Conservation (phyloP, 164 flowering plant species). For the Berberis thunbergii region DNA sequence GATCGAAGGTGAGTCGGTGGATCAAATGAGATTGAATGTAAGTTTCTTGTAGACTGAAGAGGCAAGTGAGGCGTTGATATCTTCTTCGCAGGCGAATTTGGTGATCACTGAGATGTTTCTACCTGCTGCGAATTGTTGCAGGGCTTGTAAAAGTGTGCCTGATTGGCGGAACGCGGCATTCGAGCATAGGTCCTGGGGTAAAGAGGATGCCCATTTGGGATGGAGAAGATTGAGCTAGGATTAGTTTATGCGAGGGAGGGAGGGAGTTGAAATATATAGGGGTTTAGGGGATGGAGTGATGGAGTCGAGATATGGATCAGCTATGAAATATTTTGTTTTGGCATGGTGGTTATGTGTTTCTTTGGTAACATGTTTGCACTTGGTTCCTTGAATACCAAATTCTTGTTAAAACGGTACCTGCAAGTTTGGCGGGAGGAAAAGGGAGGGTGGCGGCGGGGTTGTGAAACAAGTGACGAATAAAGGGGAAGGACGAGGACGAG, state of each 20-base stretch:
- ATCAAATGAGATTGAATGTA: conserved; percentile 85
- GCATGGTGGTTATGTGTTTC: too few species aligned
- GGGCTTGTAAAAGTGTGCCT: conserved; percentile 84
- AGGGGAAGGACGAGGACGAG: too few species aligned
- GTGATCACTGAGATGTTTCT: conserved; percentile 79
- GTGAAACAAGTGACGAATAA: too few species aligned
- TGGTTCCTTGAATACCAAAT: too few species aligned
- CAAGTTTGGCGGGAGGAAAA: too few species aligned
- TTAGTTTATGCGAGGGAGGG: background rate
- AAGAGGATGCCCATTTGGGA: conserved; percentile 75
- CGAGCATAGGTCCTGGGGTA: conserved; percentile 97
- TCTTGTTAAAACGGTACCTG: too few species aligned
- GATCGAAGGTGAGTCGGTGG: conserved; percentile 78
- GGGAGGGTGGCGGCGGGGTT: too few species aligned
- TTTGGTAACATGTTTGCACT: too few species aligned
- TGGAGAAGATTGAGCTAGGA: background rate
- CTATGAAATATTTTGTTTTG: too few species aligned
- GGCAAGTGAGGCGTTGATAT: conserved; percentile 87
- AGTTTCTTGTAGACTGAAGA: conserved; percentile 91
- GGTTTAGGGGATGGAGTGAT: too few species aligned
- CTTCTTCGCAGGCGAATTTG: conserved; percentile 84
- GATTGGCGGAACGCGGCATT: conserved; percentile 95
- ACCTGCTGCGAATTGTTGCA: conserved; percentile 98
- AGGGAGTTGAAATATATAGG: background rate
- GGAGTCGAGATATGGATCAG: too few species aligned